Evolutionary conservation across 73 alveolate species (phyloP).

Genomic region (Stentor roeselii): DNA sequence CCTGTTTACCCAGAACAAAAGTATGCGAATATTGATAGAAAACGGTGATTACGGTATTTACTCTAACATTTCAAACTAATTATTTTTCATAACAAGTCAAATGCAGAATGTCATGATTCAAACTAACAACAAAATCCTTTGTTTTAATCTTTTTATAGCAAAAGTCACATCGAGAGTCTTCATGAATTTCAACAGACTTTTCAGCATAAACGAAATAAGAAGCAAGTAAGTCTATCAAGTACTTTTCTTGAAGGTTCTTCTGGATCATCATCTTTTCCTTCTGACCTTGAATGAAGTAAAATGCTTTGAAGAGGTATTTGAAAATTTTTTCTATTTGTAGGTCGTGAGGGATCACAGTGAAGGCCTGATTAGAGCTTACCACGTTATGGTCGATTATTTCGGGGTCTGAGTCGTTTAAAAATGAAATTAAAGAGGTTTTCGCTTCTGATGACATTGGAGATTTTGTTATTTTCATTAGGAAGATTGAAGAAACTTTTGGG

Average conservation of each 20-base stretch:
- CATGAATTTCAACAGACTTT: neutral
- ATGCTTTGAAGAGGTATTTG: slow-evolving; percentile 17
- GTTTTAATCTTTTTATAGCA: slow-evolving; percentile 15
- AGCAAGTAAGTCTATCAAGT: neutral
- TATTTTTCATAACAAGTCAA: neutral
- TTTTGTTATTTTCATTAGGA: neutral
- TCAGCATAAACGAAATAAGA: neutral
- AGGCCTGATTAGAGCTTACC: neutral
- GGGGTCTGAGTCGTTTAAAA: slow-evolving; percentile 10
- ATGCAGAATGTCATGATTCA: neutral
- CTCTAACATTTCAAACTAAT: neutral
- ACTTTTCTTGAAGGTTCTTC: neutral
- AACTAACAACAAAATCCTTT: neutral
- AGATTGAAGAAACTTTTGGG: neutral
- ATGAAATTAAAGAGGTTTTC: neutral
- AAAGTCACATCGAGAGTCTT: slow-evolving; percentile 15
- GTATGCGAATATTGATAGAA: neutral
- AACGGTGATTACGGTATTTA: neutral
- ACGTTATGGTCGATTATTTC: slow-evolving; percentile 17
- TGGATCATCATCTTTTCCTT: neutral
- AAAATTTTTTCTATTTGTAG: neutral
- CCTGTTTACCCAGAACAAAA: neutral
- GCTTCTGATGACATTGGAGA: neutral
- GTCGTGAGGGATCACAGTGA: neutral
- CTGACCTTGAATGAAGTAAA: neutral